Percentiles rank a stretch among this genome's conserved stretches.
phyloP scores from a whole-genome alignment of 179 eudicot genomes.

The Beta corolliflora region DNA sequence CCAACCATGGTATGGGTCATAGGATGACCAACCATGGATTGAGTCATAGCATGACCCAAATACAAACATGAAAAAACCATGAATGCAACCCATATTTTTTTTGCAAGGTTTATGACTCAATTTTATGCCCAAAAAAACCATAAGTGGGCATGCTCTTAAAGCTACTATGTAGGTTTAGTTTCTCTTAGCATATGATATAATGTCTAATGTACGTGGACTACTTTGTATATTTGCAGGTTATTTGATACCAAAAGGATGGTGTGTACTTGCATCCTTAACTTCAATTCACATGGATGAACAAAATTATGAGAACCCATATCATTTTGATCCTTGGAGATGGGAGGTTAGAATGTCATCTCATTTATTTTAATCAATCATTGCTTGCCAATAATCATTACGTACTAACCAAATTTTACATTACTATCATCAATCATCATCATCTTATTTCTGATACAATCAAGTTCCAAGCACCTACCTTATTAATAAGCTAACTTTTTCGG shows the following conservation, averaged over 20 bases:
- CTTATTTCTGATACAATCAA: neutral
- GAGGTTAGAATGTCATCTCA: constrained; percentile 44
- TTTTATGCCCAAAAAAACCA: no score
- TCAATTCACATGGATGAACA: constrained; percentile 92
- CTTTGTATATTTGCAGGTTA: constrained; percentile 46
- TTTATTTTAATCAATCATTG: constrained; percentile 31
- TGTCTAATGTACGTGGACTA: neutral
- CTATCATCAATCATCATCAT: constrained; percentile 7
- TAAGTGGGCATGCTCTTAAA: no score
- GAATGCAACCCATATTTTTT: no score
- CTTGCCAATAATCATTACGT: constrained; percentile 1
- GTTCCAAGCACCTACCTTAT: neutral
- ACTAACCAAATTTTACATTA: constrained; percentile 5
- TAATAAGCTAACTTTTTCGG: neutral
- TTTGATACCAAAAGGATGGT: constrained; percentile 90
- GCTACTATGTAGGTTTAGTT: no score
- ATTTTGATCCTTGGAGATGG: constrained; percentile 96
- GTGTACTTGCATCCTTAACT: constrained; percentile 84
- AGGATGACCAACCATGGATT: no score
- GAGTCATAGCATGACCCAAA: no score
- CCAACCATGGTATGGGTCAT: no score
- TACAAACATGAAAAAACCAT: no score
- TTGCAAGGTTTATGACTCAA: no score
- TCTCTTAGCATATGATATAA: no score
- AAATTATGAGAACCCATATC: constrained; percentile 74